Evolutionary conservation across 768 basidiomycete genomes (phyloP).

Genomic region (Naganishia friedmannii): DNA sequence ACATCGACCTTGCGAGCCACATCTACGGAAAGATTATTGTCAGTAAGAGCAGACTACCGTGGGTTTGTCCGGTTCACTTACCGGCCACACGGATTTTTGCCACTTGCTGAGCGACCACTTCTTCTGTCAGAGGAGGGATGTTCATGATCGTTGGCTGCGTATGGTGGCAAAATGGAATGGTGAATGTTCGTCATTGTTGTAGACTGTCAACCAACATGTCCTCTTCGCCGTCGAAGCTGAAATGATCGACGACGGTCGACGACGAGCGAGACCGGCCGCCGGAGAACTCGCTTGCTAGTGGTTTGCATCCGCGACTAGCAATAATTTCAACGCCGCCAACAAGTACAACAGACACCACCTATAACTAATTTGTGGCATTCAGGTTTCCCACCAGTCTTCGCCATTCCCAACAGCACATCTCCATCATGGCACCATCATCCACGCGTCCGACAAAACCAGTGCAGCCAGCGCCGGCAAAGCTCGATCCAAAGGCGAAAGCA

Average conservation of each 20-base stretch:
- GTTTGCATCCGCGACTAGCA: neutral
- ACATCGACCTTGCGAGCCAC: conserved; percentile 42
- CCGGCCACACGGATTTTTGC: conserved; percentile 6
- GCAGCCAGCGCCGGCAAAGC: neutral
- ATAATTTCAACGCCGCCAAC: neutral
- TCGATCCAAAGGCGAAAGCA: conserved; percentile 16
- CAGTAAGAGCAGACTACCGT: neutral
- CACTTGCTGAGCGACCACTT: conserved; percentile 5
- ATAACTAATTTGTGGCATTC: too few relatives aligned
- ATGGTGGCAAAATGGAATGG: too few relatives aligned
- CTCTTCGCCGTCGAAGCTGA: too few relatives aligned
- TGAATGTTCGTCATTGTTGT: too few relatives aligned
- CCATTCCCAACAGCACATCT: neutral
- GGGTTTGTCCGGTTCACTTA: neutral
- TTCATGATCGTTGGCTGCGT: conserved; percentile 15
- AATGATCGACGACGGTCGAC: neutral
- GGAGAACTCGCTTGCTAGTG: neutral
- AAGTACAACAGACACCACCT: too few relatives aligned
- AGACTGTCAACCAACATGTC: too few relatives aligned
- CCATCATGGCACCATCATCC: conserved; percentile 12
- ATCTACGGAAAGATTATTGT: neutral
- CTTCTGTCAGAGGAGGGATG: conserved; percentile 12
- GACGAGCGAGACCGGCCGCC: neutral
- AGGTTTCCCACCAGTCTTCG: too few relatives aligned
- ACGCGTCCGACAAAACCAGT: neutral